Evolutionary conservation across 805 yeast species (phyloP), one percentile per base, ranked within the genome.

Genomic region (Yarrowia osloensis): DNA sequence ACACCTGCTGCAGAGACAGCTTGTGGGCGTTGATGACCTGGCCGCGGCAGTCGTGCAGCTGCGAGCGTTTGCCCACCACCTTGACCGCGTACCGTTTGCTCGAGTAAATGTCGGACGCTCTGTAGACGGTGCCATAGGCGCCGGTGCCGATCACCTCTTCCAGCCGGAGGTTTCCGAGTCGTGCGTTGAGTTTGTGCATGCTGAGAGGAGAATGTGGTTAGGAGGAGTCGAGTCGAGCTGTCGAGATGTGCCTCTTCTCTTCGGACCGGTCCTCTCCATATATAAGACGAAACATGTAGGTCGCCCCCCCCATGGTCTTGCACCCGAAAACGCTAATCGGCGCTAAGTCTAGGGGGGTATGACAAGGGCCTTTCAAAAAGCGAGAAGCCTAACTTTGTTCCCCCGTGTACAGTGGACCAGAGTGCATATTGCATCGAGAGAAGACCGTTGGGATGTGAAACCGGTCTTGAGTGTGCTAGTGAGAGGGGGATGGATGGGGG

Each of bases 121-220:
- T 80, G 78, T 88, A 90, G 8, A 91, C 94, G 35, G 88, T 80
- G 4, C 96, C 96, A 73, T 88, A 91, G 24, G 96, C 92, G 29
- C 97, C 97, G 0, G 94, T 84, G 8, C 97, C 97, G 12, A 88
- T 82, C 44, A 57, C 49, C 70, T 85, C 42, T 67, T 69, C 59
- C 49, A 57, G 49, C 8, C 49, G 63, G 37, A 57, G 63, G 49
- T 57, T 57, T 28, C 63, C 63, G 26, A 57, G 63, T n/a, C 63
- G 49, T 2, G 49, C 35, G 63, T 57, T 57, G 63, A 57, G 63
- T 40, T 57, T 57, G 63, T 57, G 63, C 63, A 57, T 57, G 24
- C 39, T 29, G 54, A 8, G 33, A n/a, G 42, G 12, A 22, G 42
- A 4, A 2, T 15, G n/a, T 12, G 3, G 39, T 13, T 35, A n/a